Evolutionary conservation across 2,329 filamentous ascomycete genomes (phyloP), one percentile per base, ranked within the genome.

Genomic region (Rosellinia necatrix): DNA sequence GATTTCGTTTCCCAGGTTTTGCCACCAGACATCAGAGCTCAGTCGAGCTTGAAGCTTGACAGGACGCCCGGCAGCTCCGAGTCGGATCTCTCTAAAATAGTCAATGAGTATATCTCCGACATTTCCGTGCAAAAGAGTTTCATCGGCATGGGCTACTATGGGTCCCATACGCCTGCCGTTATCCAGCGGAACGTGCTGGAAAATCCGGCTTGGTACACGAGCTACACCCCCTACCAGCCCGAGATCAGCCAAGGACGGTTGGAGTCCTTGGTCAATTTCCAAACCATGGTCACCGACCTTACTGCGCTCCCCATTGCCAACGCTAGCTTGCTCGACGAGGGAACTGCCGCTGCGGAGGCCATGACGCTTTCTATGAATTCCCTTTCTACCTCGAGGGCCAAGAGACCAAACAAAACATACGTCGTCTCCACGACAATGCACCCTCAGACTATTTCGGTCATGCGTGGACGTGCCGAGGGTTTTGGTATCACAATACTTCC

Each of bases 181-280:
- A 96, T 97, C 72, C 91, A 94, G 79, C 83, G 92, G 64, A 97
- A 97, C 71, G 82, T 97, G 4, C 78, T 97, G 56, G 92, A 97
- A 79, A 93, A 89, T 72, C 93, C 93, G 4, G 92, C 88, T 8
- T 97, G 93, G 93, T 97, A 97, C 74, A 97, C 93, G 35, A 96
- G 92, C 76, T 97, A 97, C 74, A 97, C 93, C 0, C 93, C 93
- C 13, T 97, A 97, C 75, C 93, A 97, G 77, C 89, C 93, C 2
- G 93, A 97, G 76, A 96, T 97, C 78, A 96, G 92, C 72, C 93
- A 97, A 76, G 93, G 93, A 30, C 87, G 93, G 52, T 76, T 97
- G 60, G 91, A 97, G 79, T 96, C 91, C 5, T 78, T 97, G 50
- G 79, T 97, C 61, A 97, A 97, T 79, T 97, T 92, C 78, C 93